phyloP scores from a whole-genome alignment of 2,329 filamentous ascomycete species.

The Magnaporthales sp. region DNA sequence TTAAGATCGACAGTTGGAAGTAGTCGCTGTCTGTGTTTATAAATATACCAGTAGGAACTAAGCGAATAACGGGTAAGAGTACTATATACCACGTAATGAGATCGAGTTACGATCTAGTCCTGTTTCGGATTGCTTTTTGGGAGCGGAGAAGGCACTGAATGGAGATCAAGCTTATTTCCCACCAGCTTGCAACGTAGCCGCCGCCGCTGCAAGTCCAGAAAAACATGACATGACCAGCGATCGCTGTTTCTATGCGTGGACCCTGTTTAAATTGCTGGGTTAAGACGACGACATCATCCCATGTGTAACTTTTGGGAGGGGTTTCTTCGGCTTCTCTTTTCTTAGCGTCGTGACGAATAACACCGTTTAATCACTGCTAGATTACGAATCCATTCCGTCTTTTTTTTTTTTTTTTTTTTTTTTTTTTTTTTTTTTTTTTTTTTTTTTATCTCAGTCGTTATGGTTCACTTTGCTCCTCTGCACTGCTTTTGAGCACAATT shows the following conservation, averaged over 20 bases:
- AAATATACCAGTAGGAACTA: not conserved
- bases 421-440: not conserved
- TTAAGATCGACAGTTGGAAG: too few species aligned
- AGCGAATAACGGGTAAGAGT: not conserved
- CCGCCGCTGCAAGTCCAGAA: not conserved
- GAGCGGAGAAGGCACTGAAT: not conserved
- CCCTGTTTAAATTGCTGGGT: not conserved
- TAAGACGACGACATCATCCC: not conserved
- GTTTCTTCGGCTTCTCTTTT: not conserved
- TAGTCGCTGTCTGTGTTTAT: not conserved
- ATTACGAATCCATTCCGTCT: not conserved
- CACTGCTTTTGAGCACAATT: not conserved
- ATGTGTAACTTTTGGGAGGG: not conserved
- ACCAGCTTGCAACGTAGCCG: not conserved
- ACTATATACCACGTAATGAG: not conserved
- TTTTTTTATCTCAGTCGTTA: not conserved
- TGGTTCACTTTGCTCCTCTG: not conserved
- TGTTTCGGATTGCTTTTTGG: not conserved
- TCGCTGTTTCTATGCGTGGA: not conserved
- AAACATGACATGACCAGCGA: not conserved
- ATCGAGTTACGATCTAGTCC: not conserved
- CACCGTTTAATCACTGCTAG: not conserved
- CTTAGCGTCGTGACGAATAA: not conserved
- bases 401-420: not conserved
- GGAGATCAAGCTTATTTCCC: not conserved